phyloP scores from a whole-genome alignment of 169 alveolate species.

The Babesia gibsoni region DNA sequence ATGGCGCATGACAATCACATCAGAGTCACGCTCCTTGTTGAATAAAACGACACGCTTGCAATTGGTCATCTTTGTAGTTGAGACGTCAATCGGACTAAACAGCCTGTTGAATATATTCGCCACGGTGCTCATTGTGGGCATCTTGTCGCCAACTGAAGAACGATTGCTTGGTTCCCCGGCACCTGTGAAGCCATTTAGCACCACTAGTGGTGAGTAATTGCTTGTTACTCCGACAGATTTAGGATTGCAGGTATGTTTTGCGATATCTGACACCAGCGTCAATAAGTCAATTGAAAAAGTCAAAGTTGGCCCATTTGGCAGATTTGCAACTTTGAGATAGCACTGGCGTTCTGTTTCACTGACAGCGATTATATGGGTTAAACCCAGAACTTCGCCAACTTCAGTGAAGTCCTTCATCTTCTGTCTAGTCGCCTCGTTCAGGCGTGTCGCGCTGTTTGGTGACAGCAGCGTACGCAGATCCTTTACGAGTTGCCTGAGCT shows the following conservation, averaged over 20 bases:
- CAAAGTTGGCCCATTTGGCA: slow-evolving; percentile 57
- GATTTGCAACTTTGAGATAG: slow-evolving; percentile 45
- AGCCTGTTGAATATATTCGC: slow-evolving; percentile 28
- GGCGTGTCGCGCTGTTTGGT: slow-evolving; percentile 45
- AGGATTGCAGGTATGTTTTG: slow-evolving; percentile 34
- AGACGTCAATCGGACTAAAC: slow-evolving; percentile 44
- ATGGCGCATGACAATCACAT: slow-evolving; percentile 39
- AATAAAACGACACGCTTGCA: slow-evolving; percentile 52
- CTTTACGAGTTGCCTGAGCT: slow-evolving; percentile 38
- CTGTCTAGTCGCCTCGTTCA: slow-evolving; percentile 45
- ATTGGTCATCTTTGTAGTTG: slow-evolving; percentile 38
- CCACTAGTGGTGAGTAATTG: slow-evolving; percentile 40
- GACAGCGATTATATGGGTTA: slow-evolving; percentile 47
- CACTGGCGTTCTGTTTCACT: slow-evolving; percentile 37
- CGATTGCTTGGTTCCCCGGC: background rate
- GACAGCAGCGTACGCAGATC: slow-evolving; percentile 48
- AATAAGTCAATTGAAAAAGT: slow-evolving; percentile 38
- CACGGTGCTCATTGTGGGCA: slow-evolving; percentile 30
- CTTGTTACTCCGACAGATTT: slow-evolving; percentile 38
- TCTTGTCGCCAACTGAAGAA: slow-evolving; percentile 2
- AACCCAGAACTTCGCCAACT: slow-evolving; percentile 45
- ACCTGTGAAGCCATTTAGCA: slow-evolving; percentile 38
- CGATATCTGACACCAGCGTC: slow-evolving; percentile 48
- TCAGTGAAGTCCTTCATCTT: slow-evolving; percentile 51
- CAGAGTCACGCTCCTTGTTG: slow-evolving; percentile 35